Conservation (phyloP, 2,329 filamentous ascomycete genomes). For the Coniella vitis region DNA sequence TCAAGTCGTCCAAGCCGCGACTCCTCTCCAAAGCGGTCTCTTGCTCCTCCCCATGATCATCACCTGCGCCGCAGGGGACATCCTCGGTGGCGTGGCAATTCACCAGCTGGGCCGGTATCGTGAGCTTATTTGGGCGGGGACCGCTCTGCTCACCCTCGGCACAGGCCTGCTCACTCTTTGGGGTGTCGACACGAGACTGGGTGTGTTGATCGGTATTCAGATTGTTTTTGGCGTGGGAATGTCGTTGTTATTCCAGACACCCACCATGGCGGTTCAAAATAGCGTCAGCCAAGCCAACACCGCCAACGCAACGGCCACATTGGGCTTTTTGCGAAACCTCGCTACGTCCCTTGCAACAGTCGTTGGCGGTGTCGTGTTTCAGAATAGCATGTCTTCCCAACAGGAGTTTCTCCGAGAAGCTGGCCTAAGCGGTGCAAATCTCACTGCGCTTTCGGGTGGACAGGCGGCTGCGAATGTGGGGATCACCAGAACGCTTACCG, state of each 20-base stretch:
- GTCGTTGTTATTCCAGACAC: conserved; percentile 27
- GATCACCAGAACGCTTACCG: conserved; percentile 31
- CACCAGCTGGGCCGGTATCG: conserved; percentile 48
- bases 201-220: neutral
- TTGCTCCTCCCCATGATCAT: conserved; percentile 1
- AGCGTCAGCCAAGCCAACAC: conserved; percentile 50
- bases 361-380: conserved; percentile 31
- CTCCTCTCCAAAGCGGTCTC: conserved; percentile 46
- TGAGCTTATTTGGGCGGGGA: conserved; percentile 43
- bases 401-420: conserved; percentile 6
- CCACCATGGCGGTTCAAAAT: conserved; percentile 55
- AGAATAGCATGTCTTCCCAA: conserved; percentile 21
- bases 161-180: conserved; percentile 48
- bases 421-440: conserved; percentile 22
- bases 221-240: neutral
- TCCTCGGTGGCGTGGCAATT: conserved; percentile 26
- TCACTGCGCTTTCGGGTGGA: conserved; percentile 30
- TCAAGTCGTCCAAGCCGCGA: conserved; percentile 52
- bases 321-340: conserved; percentile 48
- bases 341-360: conserved; percentile 47
- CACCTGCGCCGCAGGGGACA: neutral
- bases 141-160: conserved; percentile 47
- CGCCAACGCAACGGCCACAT: conserved; percentile 51
- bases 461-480: conserved; percentile 40
- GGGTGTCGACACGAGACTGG: conserved; percentile 11